Conservation (phyloP, 2,329 filamentous ascomycete species). For the Polytolypa hystricis region DNA sequence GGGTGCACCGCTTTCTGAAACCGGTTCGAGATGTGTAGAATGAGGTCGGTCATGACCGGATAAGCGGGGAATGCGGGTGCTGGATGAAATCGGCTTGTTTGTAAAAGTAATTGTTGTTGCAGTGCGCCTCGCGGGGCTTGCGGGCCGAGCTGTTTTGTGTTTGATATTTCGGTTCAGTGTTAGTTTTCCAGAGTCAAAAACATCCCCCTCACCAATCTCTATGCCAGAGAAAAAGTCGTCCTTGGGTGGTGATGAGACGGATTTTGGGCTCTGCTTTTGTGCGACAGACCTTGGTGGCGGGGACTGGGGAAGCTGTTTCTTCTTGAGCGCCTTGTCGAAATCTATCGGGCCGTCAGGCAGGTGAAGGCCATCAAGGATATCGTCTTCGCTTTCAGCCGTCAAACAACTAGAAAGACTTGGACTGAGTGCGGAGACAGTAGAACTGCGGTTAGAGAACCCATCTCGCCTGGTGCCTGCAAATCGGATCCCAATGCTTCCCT, state of each 20-base stretch:
- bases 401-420: constrained; percentile 87
- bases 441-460: constrained; percentile 68
- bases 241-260: constrained; percentile 15
- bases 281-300: constrained; percentile 22
- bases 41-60: constrained; percentile 59
- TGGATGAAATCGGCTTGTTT: constrained; percentile 51
- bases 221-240: constrained; percentile 81
- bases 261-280: constrained; percentile 16
- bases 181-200: constrained; percentile 69
- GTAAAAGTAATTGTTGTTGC: constrained; percentile 86
- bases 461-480: constrained; percentile 79
- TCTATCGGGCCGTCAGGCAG: constrained; percentile 75
- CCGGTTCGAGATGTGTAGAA: constrained; percentile 69
- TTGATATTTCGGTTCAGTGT: constrained; percentile 87
- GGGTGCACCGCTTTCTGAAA: constrained; percentile 77
- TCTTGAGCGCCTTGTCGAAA: constrained; percentile 66
- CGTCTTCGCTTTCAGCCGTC: constrained; percentile 85
- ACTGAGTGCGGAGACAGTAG: constrained; percentile 77
- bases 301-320: constrained; percentile 46
- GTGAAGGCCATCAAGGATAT: constrained; percentile 79
- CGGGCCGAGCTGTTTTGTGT: constrained; percentile 59
- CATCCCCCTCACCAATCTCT: constrained; percentile 72
- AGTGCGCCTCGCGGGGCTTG: constrained; percentile 59
- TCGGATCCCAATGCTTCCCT: constrained; percentile 82
- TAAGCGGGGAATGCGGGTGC: constrained; percentile 70